These are phyloP conservation scores for Aspergillus hiratsukae DNA, from an alignment of 2,329 filamentous ascomycete species.

Conservation along the genomic window DNA sequence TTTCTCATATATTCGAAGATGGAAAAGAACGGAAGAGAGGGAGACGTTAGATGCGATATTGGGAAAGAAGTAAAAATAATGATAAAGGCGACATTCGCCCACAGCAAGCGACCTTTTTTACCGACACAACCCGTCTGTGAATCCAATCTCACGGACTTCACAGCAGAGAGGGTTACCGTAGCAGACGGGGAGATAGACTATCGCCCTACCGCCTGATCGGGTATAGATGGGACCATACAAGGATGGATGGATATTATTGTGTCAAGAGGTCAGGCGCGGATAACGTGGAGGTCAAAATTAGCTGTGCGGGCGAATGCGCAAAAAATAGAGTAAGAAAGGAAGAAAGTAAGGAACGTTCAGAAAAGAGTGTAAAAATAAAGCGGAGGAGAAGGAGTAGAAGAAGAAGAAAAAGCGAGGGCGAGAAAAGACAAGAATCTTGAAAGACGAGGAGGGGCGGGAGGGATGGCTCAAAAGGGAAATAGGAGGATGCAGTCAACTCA, in stretches of 20 bases:
- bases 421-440: conserved; percentile 11
- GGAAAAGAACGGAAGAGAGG: conserved; percentile 24
- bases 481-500: conserved; percentile 2
- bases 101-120: conserved; percentile 21
- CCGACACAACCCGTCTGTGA: conserved; percentile 3
- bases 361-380: conserved; percentile 16
- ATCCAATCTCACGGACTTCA: not conserved
- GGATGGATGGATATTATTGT: conserved; percentile 9
- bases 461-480: conserved; percentile 17
- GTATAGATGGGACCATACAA: conserved; percentile 3
- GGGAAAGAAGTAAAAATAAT: conserved; percentile 25
- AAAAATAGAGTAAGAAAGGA: conserved; percentile 16
- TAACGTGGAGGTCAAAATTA: conserved; percentile 21
- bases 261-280: conserved; percentile 6
- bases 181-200: not conserved
- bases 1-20: conserved; percentile 6
- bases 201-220: conserved; percentile 5
- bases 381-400: conserved; percentile 13
- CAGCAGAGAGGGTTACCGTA: not conserved
- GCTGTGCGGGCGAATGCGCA: conserved; percentile 33
- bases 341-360: conserved; percentile 22
- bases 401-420: conserved; percentile 12
- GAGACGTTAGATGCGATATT: conserved; percentile 44
- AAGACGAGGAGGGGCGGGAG: conserved; percentile 20
- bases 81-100: conserved; percentile 39